Conservation (phyloP, 257 asterid genomes). For the Lithospermum erythrorhizon region DNA sequence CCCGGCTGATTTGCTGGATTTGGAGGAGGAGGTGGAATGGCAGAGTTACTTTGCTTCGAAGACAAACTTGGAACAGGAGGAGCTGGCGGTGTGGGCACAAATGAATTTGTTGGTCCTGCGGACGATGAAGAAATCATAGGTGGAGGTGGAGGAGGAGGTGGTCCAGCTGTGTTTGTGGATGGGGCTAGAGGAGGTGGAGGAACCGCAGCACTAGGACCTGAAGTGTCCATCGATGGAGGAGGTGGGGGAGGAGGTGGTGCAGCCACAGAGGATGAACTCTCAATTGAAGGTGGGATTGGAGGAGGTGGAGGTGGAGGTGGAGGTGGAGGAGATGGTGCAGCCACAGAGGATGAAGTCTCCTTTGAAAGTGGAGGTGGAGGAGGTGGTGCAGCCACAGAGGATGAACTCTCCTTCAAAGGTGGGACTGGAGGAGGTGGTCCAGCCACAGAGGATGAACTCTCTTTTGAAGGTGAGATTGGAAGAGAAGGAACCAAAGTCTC, state of each 20-base stretch:
- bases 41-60: slow-evolving; percentile 1
- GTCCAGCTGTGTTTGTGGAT: slow-evolving; percentile 21
- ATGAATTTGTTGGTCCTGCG: background rate
- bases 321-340: slow-evolving; percentile 21
- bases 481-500: slow-evolving; percentile 15
- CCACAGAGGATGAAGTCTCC: background rate
- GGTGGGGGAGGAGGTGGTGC: slow-evolving; percentile 19
- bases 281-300: slow-evolving; percentile 4
- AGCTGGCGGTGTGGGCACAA: slow-evolving; percentile 15
- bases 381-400: slow-evolving; percentile 13
- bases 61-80: slow-evolving; percentile 13
- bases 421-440: slow-evolving; percentile 18
- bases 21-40: slow-evolving; percentile 67
- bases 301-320: slow-evolving; percentile 18
- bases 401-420: slow-evolving; percentile 7
- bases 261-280: slow-evolving; percentile 2
- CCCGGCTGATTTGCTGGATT: background rate
- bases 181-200: slow-evolving; percentile 30
- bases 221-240: slow-evolving; percentile 22
- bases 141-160: slow-evolving; percentile 22
- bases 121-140: slow-evolving; percentile 10
- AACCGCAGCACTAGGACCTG: slow-evolving; percentile 13
- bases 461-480: slow-evolving; percentile 10
- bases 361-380: slow-evolving; percentile 9
- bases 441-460: slow-evolving; percentile 6